phyloP scores from a whole-genome alignment of 805 yeast genomes.

The Candida glaebosa region DNA sequence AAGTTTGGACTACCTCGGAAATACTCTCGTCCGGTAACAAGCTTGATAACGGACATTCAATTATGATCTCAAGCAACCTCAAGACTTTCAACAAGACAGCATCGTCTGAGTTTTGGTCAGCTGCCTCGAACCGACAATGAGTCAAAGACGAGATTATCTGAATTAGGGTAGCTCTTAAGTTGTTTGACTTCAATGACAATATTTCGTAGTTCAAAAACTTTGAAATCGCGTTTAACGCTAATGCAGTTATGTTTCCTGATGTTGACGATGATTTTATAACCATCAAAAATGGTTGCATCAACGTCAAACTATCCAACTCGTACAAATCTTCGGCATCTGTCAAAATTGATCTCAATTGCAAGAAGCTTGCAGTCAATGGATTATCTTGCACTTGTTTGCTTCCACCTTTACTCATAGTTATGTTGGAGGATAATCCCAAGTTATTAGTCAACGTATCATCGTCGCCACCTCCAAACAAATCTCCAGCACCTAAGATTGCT shows the following conservation, averaged over 20 bases:
- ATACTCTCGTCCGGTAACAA: slow-evolving; percentile 77
- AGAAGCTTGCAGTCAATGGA: slow-evolving; percentile 74
- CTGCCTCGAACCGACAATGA: slow-evolving; percentile 93
- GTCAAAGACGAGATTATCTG: slow-evolving; percentile 76
- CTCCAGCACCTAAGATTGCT: slow-evolving; percentile 70
- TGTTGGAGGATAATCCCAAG: slow-evolving; percentile 20
- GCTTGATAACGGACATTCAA: slow-evolving; percentile 61
- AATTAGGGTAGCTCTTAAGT: slow-evolving; percentile 54
- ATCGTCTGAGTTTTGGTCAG: slow-evolving; percentile 89
- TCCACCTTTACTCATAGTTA: slow-evolving; percentile 3
- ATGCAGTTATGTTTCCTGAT: slow-evolving; percentile 78
- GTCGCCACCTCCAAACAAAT: slow-evolving; percentile 43
- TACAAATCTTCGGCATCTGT: slow-evolving; percentile 49
- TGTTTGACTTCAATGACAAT: slow-evolving; percentile 51
- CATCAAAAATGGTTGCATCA: slow-evolving; percentile 82
- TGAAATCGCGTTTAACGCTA: slow-evolving; percentile 72
- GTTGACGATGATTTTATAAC: slow-evolving; percentile 81
- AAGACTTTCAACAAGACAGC: slow-evolving; percentile 83
- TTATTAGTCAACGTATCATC: slow-evolving; percentile 29
- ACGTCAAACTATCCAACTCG: slow-evolving; percentile 64
- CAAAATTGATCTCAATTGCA: slow-evolving; percentile 72
- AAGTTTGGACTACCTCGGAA: slow-evolving; percentile 86
- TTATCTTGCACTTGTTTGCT: slow-evolving; percentile 22
- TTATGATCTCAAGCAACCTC: slow-evolving; percentile 61
- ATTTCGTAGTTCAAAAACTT: slow-evolving; percentile 71